A percentile compares a stretch with the other conserved stretches of the same genome.
These are phyloP conservation scores for Blakeslea trispora DNA, from an alignment of 371 early-diverging fungal species.

Conservation along the genomic window DNA sequence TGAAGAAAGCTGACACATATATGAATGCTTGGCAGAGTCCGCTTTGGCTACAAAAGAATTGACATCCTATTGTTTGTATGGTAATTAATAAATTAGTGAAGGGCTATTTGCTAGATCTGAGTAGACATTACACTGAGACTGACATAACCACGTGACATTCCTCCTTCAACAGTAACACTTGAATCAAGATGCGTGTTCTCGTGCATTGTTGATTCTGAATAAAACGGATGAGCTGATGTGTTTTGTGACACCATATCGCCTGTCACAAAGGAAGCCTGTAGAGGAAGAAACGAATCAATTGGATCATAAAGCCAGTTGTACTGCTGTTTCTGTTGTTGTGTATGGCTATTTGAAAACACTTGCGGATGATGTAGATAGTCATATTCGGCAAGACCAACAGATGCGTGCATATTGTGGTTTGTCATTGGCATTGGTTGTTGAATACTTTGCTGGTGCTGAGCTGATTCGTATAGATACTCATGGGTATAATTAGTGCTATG, in stretches of 20 bases:
- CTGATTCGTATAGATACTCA: slow-evolving; percentile 8
- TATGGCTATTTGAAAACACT: background rate
- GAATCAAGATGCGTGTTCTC: slow-evolving; percentile 2
- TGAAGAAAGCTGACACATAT: slow-evolving; percentile 16
- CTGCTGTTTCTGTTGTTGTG: slow-evolving; percentile 16
- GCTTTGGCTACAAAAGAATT: slow-evolving; percentile 47
- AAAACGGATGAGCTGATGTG: slow-evolving; percentile 1
- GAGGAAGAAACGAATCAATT: slow-evolving; percentile 22
- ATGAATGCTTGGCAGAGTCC: slow-evolving; percentile 35
- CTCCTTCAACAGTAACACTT: slow-evolving; percentile 15
- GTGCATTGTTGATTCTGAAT: slow-evolving; percentile 9
- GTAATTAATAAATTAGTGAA: background rate
- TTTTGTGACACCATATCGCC: background rate
- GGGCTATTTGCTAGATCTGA: background rate
- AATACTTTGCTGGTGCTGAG: background rate
- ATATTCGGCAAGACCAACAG: slow-evolving; percentile 10
- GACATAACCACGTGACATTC: slow-evolving; percentile 29
- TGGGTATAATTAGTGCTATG: background rate
- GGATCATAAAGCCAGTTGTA: slow-evolving; percentile 31
- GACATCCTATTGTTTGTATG: slow-evolving; percentile 32
- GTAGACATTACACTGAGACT: slow-evolving; percentile 38
- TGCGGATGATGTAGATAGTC: slow-evolving; percentile 15
- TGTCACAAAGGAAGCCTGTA: background rate
- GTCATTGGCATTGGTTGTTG: background rate
- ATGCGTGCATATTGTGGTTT: background rate